These are phyloP conservation scores for Aechmea fasciata DNA, from an alignment of 176 grass and related monocot genomes.

Conservation along the genomic window DNA sequence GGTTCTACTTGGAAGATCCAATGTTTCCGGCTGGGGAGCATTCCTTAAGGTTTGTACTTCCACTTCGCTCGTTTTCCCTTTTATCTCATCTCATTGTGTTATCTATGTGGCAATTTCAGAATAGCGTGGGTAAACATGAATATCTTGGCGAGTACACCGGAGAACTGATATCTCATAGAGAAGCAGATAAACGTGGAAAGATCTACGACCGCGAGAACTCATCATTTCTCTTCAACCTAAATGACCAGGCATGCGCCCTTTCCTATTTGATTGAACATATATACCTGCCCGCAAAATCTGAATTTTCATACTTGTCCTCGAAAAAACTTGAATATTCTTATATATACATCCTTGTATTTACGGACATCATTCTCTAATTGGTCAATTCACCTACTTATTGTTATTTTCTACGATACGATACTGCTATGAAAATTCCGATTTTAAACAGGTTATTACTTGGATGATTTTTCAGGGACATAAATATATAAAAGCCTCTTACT, in stretches of 20 bases:
- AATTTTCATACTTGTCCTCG: no score
- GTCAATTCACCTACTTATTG: no score
- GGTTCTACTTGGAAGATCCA: slow-evolving; percentile 91
- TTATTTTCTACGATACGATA: no score
- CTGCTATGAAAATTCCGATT: no score
- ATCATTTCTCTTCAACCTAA: slow-evolving; percentile 93
- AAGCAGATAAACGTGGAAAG: slow-evolving; percentile 94
- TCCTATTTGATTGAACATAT: neutral
- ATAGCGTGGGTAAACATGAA: slow-evolving; percentile 87
- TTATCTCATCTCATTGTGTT: neutral
- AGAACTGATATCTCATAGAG: slow-evolving; percentile 89
- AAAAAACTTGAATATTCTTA: no score
- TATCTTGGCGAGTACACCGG: slow-evolving; percentile 97
- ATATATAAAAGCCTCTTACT: no score
- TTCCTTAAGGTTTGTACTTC: slow-evolving; percentile 68
- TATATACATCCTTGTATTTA: no score
- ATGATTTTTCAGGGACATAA: no score
- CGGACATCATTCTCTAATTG: no score
- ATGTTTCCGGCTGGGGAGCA: slow-evolving; percentile 94
- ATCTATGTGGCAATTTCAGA: slow-evolving; percentile 41
- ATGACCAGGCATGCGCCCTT: slow-evolving; percentile 58
- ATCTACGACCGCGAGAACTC: slow-evolving; percentile 97
- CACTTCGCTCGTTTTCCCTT: neutral
- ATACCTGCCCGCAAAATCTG: no score
- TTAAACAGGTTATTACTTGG: no score